Evolutionary conservation across 768 basidiomycete species (phyloP), one percentile per base, ranked within the genome.

Genomic region (Pleurotus tuoliensis): DNA sequence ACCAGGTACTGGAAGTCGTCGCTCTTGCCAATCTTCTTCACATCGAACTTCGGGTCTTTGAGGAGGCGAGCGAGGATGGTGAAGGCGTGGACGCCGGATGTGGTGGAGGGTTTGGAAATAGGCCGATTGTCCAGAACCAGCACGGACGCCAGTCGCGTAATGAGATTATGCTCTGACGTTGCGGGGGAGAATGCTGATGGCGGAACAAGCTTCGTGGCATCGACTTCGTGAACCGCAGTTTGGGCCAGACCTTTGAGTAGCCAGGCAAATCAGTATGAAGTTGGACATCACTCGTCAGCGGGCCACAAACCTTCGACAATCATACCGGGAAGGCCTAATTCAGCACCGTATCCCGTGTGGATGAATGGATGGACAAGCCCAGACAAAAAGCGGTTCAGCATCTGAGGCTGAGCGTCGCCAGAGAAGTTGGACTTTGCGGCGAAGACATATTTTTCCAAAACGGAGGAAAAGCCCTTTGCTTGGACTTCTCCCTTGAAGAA

Each of bases 371-470:
- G 86, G 3, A 87, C n/a, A 2, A 84, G 61, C 1, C 80, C 80
- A 0, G 70, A 76, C 8, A 82, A 20, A 62, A 83, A 76, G 11
- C 86, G 74, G 45, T 67, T 67, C 43, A 74, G 57, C 71, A 72
- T 71, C 46, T 63, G 59, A 1, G 82, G 82, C 24, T 80, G 75
- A 45, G 71, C 66, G 4, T 69, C 67, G 9, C 62, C 68, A 9
- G 68, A 73, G 44, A 76, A 69, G 56, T 87, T 88, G 50, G 72
- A 78, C 45, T 75, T 68, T 4, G 61, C 55, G 13, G 83, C 81
- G 61, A 90, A 86, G 7, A 90, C 58, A 56, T 81, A 88, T 39
- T 82, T 77, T 58, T 90, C 86, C n/a, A 90, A 62, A 0, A 77
- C 69, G 1, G 63, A 63, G 7, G 70, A 62, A n/a, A 75, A 69